Conservation (phyloP, 2,329 filamentous ascomycete genomes). For the Zarea fungicola region DNA sequence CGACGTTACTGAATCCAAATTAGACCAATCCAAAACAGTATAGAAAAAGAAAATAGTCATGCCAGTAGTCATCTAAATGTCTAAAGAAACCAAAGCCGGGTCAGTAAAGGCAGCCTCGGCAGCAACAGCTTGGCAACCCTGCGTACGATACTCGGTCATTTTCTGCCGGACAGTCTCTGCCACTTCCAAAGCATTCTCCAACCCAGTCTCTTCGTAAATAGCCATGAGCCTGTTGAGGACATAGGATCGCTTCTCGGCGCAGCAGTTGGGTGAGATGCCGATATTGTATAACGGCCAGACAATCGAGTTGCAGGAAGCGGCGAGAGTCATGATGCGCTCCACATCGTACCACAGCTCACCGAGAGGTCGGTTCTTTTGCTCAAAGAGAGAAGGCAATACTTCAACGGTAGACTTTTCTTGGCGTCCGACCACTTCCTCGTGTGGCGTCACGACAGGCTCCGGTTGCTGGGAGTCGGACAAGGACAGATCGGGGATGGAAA, state of each 20-base stretch:
- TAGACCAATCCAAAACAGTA: too few species aligned
- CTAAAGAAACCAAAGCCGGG: neutral
- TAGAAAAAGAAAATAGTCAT: too few species aligned
- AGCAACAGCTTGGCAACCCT: neutral
- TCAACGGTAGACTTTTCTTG: slow-evolving; percentile 4
- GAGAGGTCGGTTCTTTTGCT: slow-evolving; percentile 26
- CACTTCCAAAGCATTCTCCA: slow-evolving; percentile 40
- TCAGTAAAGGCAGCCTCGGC: neutral
- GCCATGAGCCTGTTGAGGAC: slow-evolving; percentile 39
- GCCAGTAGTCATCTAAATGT: neutral
- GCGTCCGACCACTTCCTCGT: slow-evolving; percentile 3
- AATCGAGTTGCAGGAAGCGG: slow-evolving; percentile 42
- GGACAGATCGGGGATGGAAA: neutral
- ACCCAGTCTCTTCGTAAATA: slow-evolving; percentile 40
- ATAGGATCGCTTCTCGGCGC: slow-evolving; percentile 36
- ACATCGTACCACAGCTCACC: slow-evolving; percentile 24
- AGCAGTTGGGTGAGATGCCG: slow-evolving; percentile 42
- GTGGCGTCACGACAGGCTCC: slow-evolving; percentile 7
- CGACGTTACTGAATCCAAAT: too few species aligned
- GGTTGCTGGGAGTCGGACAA: neutral
- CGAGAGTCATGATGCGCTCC: slow-evolving; percentile 43
- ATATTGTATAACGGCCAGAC: slow-evolving; percentile 47
- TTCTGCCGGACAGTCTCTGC: slow-evolving; percentile 32
- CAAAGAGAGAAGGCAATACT: slow-evolving; percentile 16
- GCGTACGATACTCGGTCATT: slow-evolving; percentile 3